Conservation (phyloP, 1,284 basidiomycete genomes). For the Puccinia horiana region DNA sequence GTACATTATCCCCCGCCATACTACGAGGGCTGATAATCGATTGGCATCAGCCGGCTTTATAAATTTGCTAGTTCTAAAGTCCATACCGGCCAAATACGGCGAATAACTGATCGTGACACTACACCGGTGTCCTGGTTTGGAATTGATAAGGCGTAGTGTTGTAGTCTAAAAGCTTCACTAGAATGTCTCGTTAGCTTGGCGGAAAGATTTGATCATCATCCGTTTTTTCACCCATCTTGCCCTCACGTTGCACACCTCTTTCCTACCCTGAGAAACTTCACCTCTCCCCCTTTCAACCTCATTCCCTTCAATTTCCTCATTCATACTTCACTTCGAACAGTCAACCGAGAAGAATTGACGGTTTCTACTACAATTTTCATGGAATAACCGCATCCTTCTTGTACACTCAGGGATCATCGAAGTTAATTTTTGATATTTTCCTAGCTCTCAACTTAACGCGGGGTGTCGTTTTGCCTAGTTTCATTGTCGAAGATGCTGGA, state of each 20-base stretch:
- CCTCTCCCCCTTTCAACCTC: background rate
- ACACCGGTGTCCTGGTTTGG: background rate
- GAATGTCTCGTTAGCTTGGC: background rate
- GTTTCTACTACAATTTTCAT: background rate
- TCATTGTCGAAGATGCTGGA: conserved; percentile 36
- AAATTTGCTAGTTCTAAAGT: conserved; percentile 8
- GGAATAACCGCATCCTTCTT: conserved; percentile 21
- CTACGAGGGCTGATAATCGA: conserved; percentile 10
- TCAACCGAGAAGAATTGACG: conserved; percentile 24
- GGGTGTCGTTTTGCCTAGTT: conserved; percentile 4
- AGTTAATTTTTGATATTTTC: conserved; percentile 18
- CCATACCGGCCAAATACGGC: conserved; percentile 35
- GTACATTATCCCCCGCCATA: conserved; percentile 16
- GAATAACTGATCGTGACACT: conserved; percentile 31
- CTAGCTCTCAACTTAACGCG: conserved; percentile 15
- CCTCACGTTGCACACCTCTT: background rate
- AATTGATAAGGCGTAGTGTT: background rate
- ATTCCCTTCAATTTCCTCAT: conserved; percentile 8
- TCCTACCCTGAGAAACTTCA: background rate
- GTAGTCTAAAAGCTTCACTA: conserved; percentile 9
- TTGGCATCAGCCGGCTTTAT: conserved; percentile 11
- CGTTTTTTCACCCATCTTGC: background rate
- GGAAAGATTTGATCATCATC: conserved; percentile 3
- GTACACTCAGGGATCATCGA: conserved; percentile 3
- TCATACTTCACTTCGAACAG: background rate